Percentiles rank a stretch among this genome's conserved stretches.
Evolutionary conservation across 73 alveolate genomes (phyloP).

Genomic region (Tetrahymena borealis): DNA sequence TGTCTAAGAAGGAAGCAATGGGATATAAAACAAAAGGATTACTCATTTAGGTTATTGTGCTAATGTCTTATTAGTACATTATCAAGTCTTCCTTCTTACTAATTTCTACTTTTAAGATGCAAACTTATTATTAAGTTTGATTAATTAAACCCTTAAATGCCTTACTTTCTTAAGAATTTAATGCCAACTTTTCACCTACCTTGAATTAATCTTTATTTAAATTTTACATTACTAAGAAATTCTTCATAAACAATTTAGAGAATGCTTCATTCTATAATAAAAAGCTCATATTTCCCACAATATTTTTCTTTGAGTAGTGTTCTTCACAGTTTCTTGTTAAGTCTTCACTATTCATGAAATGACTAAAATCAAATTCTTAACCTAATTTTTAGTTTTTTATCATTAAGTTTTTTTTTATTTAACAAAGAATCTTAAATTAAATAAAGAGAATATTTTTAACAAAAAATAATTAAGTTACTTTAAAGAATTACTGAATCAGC

Average conservation of each 20-base stretch:
- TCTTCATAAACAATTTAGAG: background rate
- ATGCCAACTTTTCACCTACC: background rate
- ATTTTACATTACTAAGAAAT: background rate
- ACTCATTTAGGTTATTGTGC: background rate
- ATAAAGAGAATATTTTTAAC: background rate
- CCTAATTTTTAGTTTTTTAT: background rate
- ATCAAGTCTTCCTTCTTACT: background rate
- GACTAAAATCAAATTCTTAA: background rate
- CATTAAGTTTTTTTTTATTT: background rate
- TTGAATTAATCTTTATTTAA: background rate
- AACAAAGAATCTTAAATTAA: background rate
- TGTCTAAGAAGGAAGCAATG: background rate
- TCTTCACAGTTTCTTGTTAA: background rate
- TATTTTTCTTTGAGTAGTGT: background rate
- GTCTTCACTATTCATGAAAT: background rate
- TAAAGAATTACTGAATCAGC: background rate
- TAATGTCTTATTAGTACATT: background rate
- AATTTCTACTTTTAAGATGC: background rate
- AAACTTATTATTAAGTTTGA: background rate
- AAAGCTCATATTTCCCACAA: background rate
- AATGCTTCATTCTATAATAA: background rate
- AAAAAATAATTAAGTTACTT: background rate
- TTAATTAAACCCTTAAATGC: background rate
- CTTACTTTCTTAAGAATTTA: background rate
- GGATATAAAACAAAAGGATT: background rate